A percentile compares a stretch with the other conserved stretches of the same genome.
These are phyloP conservation scores for Trichosporon faecale DNA, from an alignment of 1,284 basidiomycete species.

Conservation along the genomic window DNA sequence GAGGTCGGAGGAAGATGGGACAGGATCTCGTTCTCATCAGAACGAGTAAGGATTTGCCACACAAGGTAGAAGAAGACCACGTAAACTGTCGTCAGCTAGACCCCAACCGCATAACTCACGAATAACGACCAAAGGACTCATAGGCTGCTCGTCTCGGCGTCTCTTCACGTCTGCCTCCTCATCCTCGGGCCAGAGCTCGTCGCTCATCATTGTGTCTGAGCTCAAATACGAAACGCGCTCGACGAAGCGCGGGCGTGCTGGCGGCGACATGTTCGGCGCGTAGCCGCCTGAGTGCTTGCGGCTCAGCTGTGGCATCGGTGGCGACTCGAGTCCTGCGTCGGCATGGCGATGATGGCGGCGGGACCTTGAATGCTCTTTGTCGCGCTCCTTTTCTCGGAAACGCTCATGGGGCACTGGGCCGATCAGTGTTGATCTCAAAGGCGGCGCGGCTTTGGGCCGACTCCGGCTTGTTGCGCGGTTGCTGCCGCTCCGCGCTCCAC, in stretches of 20 bases:
- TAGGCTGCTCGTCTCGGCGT: constrained; percentile 37
- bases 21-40: constrained; percentile 46
- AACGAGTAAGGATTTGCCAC: constrained; percentile 47
- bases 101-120: constrained; percentile 31
- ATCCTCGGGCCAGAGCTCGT: background rate
- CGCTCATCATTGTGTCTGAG: constrained; percentile 7
- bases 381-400: background rate
- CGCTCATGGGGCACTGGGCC: background rate
- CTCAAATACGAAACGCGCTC: background rate
- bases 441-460: background rate
- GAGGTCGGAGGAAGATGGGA: constrained; percentile 33
- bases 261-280: background rate
- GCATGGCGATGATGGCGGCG: background rate
- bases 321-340: background rate
- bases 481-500: too few species aligned
- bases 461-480: background rate
- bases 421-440: background rate
- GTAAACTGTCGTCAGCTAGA: constrained; percentile 36
- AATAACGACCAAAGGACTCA: constrained; percentile 44
- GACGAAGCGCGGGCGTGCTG: background rate
- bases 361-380: background rate
- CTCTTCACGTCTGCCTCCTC: background rate
- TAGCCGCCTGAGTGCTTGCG: background rate
- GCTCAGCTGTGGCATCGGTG: background rate
- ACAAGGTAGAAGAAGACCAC: constrained; percentile 45